phyloP scores from a whole-genome alignment of 2,329 filamentous ascomycete genomes.

The Aspergillus oerlinghausenensis region DNA sequence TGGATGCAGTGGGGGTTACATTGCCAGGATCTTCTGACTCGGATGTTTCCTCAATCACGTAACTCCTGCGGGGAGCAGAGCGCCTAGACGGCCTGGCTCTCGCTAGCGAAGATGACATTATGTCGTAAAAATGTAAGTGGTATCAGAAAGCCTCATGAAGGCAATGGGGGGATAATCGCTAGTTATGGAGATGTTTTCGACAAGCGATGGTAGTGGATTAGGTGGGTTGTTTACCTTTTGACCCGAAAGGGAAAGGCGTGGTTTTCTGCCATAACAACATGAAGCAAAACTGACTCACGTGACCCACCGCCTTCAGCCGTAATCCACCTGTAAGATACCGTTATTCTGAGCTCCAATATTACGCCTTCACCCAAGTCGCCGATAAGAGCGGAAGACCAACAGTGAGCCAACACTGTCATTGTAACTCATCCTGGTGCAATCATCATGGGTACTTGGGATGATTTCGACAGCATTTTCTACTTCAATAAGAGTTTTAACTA shows the following conservation, averaged over 20 bases:
- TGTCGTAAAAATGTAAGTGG: constrained; percentile 12
- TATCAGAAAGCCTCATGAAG: constrained; percentile 24
- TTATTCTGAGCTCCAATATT: constrained; percentile 13
- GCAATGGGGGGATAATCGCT: constrained; percentile 14
- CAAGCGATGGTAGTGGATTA: constrained; percentile 18
- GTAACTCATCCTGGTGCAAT: neutral
- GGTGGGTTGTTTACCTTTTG: constrained; percentile 37
- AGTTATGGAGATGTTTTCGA: constrained; percentile 14
- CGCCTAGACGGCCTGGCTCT: constrained; percentile 56
- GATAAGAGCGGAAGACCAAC: neutral
- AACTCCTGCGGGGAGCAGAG: constrained; percentile 61
- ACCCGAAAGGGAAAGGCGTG: constrained; percentile 30
- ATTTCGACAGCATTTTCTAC: constrained; percentile 66
- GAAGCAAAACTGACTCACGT: neutral
- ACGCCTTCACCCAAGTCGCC: neutral
- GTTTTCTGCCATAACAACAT: constrained; percentile 31
- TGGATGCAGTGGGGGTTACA: constrained; percentile 39
- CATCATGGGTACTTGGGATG: constrained; percentile 48
- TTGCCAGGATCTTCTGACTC: constrained; percentile 63
- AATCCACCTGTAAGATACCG: constrained; percentile 11
- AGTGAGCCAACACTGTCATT: neutral
- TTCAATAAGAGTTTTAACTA: constrained; percentile 58
- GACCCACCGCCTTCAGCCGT: constrained; percentile 23
- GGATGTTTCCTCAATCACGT: constrained; percentile 71
- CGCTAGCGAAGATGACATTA: constrained; percentile 36